Conservation (phyloP, 2,329 filamentous ascomycete genomes). For the Nannizziopsis arthrosporioides region DNA sequence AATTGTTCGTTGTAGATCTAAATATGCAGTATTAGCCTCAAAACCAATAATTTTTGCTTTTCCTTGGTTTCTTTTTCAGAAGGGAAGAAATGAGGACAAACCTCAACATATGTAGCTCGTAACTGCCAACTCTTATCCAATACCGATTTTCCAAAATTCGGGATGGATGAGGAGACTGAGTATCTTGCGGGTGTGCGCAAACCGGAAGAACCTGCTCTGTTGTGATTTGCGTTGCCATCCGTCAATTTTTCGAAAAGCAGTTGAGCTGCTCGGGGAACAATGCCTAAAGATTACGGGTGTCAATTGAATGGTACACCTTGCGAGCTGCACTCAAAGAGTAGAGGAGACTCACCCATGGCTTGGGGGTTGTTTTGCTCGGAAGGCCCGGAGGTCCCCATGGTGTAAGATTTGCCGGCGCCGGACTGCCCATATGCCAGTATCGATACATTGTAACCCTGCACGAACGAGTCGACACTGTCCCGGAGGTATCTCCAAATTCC, state of each 20-base stretch:
- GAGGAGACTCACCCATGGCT: constrained; percentile 57
- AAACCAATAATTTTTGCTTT: too few relatives aligned
- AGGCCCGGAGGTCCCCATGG: constrained; percentile 92
- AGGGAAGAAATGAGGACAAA: constrained; percentile 18
- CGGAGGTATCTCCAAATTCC: constrained; percentile 89
- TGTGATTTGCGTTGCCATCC: constrained; percentile 26
- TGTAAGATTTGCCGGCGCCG: constrained; percentile 94
- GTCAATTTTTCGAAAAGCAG: constrained; percentile 66
- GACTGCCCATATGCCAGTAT: constrained; percentile 95
- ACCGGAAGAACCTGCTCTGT: constrained; percentile 61
- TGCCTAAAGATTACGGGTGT: constrained; percentile 49
- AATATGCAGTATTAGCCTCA: background rate
- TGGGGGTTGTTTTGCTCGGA: constrained; percentile 58
- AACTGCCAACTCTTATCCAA: constrained; percentile 74
- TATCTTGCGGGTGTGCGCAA: constrained; percentile 71
- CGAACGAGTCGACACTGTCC: constrained; percentile 79
- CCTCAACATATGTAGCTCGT: constrained; percentile 80
- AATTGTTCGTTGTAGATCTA: constrained; percentile 97
- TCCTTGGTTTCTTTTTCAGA: background rate
- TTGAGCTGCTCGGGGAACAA: constrained; percentile 83
- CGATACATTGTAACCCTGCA: constrained; percentile 97
- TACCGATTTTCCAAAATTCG: constrained; percentile 34
- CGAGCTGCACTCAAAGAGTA: background rate
- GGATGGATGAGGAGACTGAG: constrained; percentile 44
- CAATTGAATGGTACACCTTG: background rate